Evolutionary conservation across 1,284 basidiomycete genomes (phyloP).

Genomic region (Vanrija sp.): DNA sequence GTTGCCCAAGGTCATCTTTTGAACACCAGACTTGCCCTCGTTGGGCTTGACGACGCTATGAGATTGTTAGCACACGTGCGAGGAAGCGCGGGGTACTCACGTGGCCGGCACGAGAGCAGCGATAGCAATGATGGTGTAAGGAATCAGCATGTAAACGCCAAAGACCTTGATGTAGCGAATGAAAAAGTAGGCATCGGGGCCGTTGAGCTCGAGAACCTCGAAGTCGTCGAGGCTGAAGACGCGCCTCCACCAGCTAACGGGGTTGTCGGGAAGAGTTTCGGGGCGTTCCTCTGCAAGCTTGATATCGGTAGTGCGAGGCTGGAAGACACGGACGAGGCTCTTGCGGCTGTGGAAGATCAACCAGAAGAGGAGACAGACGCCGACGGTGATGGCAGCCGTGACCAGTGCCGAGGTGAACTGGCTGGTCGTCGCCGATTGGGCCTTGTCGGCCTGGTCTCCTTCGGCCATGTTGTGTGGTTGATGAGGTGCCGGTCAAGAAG

Average conservation of each 20-base stretch:
- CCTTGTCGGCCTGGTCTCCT: background rate
- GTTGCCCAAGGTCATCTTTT: constrained; percentile 77
- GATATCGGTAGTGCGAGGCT: constrained; percentile 27
- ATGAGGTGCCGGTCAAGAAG: background rate
- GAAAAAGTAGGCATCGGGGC: constrained; percentile 91
- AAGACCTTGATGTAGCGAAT: constrained; percentile 61
- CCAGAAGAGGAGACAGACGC: constrained; percentile 34
- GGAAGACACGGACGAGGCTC: constrained; percentile 36
- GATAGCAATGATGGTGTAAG: constrained; percentile 62
- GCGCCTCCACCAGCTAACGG: constrained; percentile 36
- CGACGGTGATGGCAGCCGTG: constrained; percentile 37
- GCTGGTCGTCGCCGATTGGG: constrained; percentile 26
- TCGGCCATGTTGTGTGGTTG: background rate
- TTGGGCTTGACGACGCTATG: constrained; percentile 29
- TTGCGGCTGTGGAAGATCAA: constrained; percentile 32
- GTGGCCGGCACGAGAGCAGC: constrained; percentile 48
- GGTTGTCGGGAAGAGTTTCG: constrained; percentile 20
- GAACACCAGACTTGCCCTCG: constrained; percentile 59
- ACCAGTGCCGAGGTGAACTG: constrained; percentile 47
- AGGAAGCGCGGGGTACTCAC: constrained; percentile 17
- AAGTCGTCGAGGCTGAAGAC: constrained; percentile 37
- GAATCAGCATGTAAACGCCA: constrained; percentile 65
- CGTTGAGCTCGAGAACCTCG: constrained; percentile 59
- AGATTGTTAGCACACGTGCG: background rate
- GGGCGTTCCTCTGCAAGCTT: constrained; percentile 39